Evolutionary conservation across 768 basidiomycete species (phyloP).

Genomic region (Amanita pseudoporphyria): DNA sequence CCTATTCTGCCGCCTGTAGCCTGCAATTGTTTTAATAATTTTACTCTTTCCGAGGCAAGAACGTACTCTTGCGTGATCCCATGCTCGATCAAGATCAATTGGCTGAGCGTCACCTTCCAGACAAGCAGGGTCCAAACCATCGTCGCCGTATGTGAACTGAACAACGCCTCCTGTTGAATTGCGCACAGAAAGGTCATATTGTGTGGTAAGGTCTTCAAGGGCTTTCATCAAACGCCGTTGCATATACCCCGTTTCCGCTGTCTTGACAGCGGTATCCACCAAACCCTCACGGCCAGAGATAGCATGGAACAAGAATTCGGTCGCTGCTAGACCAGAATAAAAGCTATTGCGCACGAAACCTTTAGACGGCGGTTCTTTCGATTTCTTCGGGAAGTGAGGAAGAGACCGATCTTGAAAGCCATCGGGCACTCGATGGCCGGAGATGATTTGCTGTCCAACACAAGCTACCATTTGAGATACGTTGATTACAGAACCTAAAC

Average conservation of each 20-base stretch:
- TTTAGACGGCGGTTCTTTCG: constrained; percentile 91
- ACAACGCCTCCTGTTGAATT: constrained; percentile 94
- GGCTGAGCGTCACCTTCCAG: constrained; percentile 94
- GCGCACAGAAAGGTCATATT: constrained; percentile 93
- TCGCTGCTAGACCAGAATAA: constrained; percentile 83
- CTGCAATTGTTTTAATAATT: constrained; percentile 26
- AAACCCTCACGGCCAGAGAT: constrained; percentile 98
- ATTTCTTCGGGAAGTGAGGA: constrained; percentile 98
- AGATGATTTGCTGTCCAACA: constrained; percentile 98
- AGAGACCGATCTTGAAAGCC: constrained; percentile 98
- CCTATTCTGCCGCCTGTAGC: constrained; percentile 51
- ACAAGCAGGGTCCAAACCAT: constrained; percentile 94
- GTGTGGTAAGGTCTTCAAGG: constrained; percentile 90
- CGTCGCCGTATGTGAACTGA: constrained; percentile 95
- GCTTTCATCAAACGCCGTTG: constrained; percentile 98
- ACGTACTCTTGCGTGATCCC: constrained; percentile 71
- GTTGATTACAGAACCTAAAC: constrained; percentile 87
- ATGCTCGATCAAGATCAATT: constrained; percentile 79
- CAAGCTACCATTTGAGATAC: constrained; percentile 99
- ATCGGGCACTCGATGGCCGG: constrained; percentile 95
- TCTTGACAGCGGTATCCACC: constrained; percentile 99
- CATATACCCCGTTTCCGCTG: constrained; percentile 99
- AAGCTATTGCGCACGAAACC: constrained; percentile 98
- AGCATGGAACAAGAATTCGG: constrained; percentile 98
- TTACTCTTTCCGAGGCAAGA: neutral